These are phyloP conservation scores for Dillenia turbinata DNA, from an alignment of 164 flowering plant species.

Conservation along the genomic window DNA sequence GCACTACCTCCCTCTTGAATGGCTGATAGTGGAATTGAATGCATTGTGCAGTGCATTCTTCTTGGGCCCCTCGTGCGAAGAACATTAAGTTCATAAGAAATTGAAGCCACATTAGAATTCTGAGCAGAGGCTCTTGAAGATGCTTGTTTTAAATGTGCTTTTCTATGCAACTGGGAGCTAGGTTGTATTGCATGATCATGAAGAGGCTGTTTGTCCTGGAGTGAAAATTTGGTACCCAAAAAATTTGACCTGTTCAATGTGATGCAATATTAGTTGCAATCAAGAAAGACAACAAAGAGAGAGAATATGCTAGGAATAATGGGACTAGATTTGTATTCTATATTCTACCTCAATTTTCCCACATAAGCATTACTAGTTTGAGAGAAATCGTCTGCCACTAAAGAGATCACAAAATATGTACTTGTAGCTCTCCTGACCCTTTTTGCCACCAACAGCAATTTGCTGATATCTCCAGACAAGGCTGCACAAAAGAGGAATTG, in stretches of 20 bases:
- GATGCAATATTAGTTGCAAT: not conserved
- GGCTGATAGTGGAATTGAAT: conserved; percentile 60
- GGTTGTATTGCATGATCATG: conserved; percentile 26
- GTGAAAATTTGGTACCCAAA: conserved; percentile 74
- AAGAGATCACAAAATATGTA: conserved; percentile 63
- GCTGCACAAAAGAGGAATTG: conserved; percentile 20
- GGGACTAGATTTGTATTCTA: not conserved
- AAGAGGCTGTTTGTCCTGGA: conserved; percentile 57
- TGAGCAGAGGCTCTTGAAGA: conserved; percentile 41
- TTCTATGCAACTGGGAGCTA: conserved; percentile 23
- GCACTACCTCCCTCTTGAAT: conserved; percentile 72
- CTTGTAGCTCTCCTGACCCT: conserved; percentile 60
- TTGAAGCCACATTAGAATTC: conserved; percentile 45
- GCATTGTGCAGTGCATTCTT: conserved; percentile 77
- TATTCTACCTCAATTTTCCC: conserved; percentile 67
- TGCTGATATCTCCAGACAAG: conserved; percentile 42
- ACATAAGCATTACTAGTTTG: conserved; percentile 48
- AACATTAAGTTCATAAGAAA: conserved; percentile 74
- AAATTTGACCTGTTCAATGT: conserved; percentile 73
- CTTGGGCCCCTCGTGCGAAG: conserved; percentile 84
- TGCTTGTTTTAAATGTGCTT: conserved; percentile 40
- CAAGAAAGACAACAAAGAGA: conserved; percentile 2
- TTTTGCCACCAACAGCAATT: conserved; percentile 69
- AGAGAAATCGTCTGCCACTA: conserved; percentile 61
- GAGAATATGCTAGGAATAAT: not conserved